Percentiles rank a stretch among this genome's conserved stretches.
These are phyloP conservation scores for Pythium plurisporium DNA, from an alignment of 352 stramenopile genomes.

Conservation along the genomic window DNA sequence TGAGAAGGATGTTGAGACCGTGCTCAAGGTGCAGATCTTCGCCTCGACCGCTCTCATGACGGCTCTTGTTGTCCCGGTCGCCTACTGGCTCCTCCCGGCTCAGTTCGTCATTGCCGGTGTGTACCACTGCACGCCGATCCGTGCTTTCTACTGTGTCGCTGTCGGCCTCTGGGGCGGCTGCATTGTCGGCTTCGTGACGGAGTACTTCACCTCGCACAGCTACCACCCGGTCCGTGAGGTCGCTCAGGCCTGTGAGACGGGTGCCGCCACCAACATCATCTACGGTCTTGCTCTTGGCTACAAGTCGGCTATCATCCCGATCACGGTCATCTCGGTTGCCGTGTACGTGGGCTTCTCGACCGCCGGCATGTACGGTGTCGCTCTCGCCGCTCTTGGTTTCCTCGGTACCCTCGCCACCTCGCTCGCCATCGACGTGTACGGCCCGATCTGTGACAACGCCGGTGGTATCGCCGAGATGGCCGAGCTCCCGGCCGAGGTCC, in stretches of 20 bases:
- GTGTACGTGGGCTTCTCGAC: conserved; percentile 97
- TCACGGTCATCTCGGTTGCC: conserved; percentile 96
- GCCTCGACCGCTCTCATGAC: conserved; percentile 96
- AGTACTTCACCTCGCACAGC: conserved; percentile 99
- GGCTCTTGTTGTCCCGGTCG: conserved; percentile 85
- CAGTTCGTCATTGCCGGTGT: conserved; percentile 83
- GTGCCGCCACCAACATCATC: conserved; percentile 99
- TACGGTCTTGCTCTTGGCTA: conserved; percentile 99
- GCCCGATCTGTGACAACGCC: conserved; percentile 99
- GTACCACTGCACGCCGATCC: conserved; percentile 76
- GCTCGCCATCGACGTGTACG: conserved; percentile 99
- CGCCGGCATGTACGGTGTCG: conserved; percentile 97
- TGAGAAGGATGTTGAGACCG: conserved; percentile 95
- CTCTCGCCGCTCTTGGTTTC: conserved; percentile 97
- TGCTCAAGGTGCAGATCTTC: conserved; percentile 98
- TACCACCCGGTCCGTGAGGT: conserved; percentile 96
- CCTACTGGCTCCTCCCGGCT: conserved; percentile 90
- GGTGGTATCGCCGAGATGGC: conserved; percentile 99
- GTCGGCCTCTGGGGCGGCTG: conserved; percentile 96
- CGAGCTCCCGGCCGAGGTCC: conserved; percentile 94
- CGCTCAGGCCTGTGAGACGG: conserved; percentile 96
- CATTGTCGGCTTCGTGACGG: conserved; percentile 98
- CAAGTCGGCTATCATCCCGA: conserved; percentile 99
- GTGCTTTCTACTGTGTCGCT: conserved; percentile 91
- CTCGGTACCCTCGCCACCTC: conserved; percentile 97